Evolutionary conservation across 2,329 filamentous ascomycete species (phyloP), one percentile per base, ranked within the genome.

Genomic region (Scolecobasidium constrictum): DNA sequence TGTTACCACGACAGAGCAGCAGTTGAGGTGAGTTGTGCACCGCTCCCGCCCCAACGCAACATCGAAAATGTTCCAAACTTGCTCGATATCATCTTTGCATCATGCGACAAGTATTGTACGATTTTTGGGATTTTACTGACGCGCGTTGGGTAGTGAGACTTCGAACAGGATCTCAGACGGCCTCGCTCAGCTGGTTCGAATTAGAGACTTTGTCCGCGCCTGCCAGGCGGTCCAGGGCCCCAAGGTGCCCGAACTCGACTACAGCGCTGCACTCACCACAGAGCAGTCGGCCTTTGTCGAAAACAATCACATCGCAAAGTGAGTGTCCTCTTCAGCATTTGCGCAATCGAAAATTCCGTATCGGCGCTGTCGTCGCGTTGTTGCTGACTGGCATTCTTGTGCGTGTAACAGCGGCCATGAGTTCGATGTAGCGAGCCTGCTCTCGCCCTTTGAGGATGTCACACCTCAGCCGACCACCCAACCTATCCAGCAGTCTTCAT

Each of bases 231-330:
- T n/a, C n/a, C n/a, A 63, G 66, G 68, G 61, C 68, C 67, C 50
- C 58, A 79, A 54, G 75, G 76, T 49, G 40, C 56, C 57, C 55
- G 72, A 74, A 58, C 65, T 71, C 62, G 67, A 69, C 60, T 69
- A 75, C 58, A 67, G 68, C 54, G 71, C 63, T 33, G 56, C 61
- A 43, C 65, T 66, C 53, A 63, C 65, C 46, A 64, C 68, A 47
- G 63, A 68, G 49, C 69, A 75, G 57, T 58, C 63, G 50, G 64
- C 61, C 36, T 76, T 77, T 51, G 67, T 78, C 47, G 69, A 76
- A 55, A 63, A 67, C 51, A 76, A 77, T 59, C 69, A 75, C 50
- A 63, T 78, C 33, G 54, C 67, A 50, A 71, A 71, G 75, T 78
- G 68, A 62, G 71, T 61, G 34, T 35, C 49, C 16, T 19, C 16